A percentile compares a stretch with the other conserved stretches of the same genome.
Evolutionary conservation across 164 flowering plant genomes (phyloP).

Genomic region (Warburgia ugandensis): DNA sequence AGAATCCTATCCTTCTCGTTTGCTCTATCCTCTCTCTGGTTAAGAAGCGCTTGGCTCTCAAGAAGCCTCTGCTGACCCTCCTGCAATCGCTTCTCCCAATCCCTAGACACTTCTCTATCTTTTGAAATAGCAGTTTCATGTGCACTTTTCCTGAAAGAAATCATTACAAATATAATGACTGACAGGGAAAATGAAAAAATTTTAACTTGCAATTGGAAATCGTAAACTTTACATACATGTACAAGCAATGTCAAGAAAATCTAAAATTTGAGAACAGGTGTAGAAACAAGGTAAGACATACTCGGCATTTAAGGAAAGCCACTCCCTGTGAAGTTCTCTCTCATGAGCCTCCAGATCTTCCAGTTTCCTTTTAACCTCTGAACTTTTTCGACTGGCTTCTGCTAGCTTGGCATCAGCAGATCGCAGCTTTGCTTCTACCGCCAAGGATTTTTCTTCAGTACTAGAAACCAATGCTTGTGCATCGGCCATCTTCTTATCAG

Average conservation of each 20-base stretch:
- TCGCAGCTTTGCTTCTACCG: slow-evolving; percentile 54
- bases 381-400: slow-evolving; percentile 66
- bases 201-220: too few species aligned
- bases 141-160: slow-evolving; percentile 55
- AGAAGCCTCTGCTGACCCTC: slow-evolving; percentile 57
- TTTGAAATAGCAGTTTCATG: slow-evolving; percentile 41
- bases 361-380: slow-evolving; percentile 64
- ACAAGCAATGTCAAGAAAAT: not conserved
- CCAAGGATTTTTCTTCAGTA: slow-evolving; percentile 54
- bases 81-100: slow-evolving; percentile 78
- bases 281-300: slow-evolving; percentile 22
- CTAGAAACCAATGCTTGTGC: slow-evolving; percentile 47
- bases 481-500: slow-evolving; percentile 53
- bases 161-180: not conserved
- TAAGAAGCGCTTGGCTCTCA: slow-evolving; percentile 45
- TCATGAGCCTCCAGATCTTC: slow-evolving; percentile 73
- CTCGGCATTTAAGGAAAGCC: slow-evolving; percentile 62
- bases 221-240: not conserved
- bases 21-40: slow-evolving; percentile 58
- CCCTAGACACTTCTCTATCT: slow-evolving; percentile 62
- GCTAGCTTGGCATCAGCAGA: slow-evolving; percentile 76
- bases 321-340: slow-evolving; percentile 54
- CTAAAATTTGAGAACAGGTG: not conserved
- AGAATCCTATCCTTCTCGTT: slow-evolving; percentile 46
- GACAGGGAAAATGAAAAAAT: not conserved